Base-by-base conservation (phyloP, 768 basidiomycete genomes). In the Tulasnella sp. region DNA sequence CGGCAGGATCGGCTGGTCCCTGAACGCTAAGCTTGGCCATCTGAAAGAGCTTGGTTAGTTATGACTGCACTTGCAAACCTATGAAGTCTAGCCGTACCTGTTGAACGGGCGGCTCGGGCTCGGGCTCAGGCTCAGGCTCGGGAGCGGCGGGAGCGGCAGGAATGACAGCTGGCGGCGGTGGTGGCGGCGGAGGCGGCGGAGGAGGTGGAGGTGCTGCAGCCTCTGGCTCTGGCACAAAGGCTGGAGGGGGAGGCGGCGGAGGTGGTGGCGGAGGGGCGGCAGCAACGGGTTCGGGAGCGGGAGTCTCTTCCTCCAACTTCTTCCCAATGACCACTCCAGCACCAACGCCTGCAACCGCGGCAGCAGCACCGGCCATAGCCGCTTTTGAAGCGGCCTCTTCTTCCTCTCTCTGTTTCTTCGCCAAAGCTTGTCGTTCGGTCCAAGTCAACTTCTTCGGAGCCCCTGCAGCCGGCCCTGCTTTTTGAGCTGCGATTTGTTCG, bases 371-470 rank as follows among this genome's bases (percentile, higher is more conserved):
- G 0, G 82, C 80, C 73, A 84, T 88, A 0, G 92, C 91, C 69
- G 88, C 87, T 69, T 88, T 91, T 83, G 93, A 95, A 72, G 87
- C 87, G 12, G 88, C 87, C 81, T 92, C 92, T 80, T 96, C 96
- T 82, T 94, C 95, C 82, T 92, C 94, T 22, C 89, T 88, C 83
- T 95, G 94, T 84, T 93, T 93, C 88, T 96, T 97, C 0, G 96
- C 93, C n/a, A 93, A 87, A 0, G 94, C 96, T 84, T 98, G 97
- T 31, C 97, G 89, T 85, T 99, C 94, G 80, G 90, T 93, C 97
- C 97, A 99, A 0, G 97, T 97, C 81, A 97, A 85, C 85, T 96
- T 97, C 88, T 94, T 94, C 0, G 88, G 80, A 0, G 89, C 90
- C 31, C 87, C 87, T 4, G 81, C 75, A 16, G 11, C 80, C 24